phyloP scores from a whole-genome alignment of 2,329 filamentous ascomycete species.

The Verticillium nubilum region DNA sequence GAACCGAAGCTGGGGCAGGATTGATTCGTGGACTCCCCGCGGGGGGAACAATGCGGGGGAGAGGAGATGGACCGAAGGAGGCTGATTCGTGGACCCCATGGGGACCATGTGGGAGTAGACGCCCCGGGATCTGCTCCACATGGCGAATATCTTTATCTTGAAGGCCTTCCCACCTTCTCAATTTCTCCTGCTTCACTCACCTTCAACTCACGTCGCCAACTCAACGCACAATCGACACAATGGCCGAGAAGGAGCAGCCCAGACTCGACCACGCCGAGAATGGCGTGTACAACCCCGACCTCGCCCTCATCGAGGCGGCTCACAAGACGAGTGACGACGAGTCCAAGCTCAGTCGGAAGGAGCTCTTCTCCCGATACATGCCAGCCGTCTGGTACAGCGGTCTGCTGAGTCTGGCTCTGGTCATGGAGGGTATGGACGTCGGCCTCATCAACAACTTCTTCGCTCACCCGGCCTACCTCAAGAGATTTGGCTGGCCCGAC shows the following conservation, averaged over 20 bases:
- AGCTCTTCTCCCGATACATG: constrained; percentile 23
- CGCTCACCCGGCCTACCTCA: constrained; percentile 21
- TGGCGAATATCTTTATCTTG: background rate
- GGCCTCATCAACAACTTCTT: constrained; percentile 33
- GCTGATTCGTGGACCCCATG: background rate
- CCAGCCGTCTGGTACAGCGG: constrained; percentile 21
- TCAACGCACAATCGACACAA: background rate
- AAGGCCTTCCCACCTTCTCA: background rate
- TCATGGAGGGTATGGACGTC: constrained; percentile 29
- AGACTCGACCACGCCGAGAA: constrained; percentile 17
- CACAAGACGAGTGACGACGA: constrained; percentile 22
- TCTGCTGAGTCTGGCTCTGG: constrained; percentile 22
- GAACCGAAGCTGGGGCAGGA: background rate
- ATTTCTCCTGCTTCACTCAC: background rate
- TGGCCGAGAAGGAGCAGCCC: background rate
- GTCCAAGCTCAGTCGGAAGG: constrained; percentile 19
- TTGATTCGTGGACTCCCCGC: background rate
- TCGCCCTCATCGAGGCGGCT: constrained; percentile 26
- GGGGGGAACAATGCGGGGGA: background rate
- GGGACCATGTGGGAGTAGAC: background rate
- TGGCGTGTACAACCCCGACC: constrained; percentile 14
- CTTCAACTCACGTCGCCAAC: background rate
- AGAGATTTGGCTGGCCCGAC: constrained; percentile 26
- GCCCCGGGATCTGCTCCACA: background rate
- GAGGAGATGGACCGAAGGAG: background rate